These are phyloP conservation scores for Polyporus arcularius DNA, from an alignment of 768 basidiomycete species.

Conservation along the genomic window DNA sequence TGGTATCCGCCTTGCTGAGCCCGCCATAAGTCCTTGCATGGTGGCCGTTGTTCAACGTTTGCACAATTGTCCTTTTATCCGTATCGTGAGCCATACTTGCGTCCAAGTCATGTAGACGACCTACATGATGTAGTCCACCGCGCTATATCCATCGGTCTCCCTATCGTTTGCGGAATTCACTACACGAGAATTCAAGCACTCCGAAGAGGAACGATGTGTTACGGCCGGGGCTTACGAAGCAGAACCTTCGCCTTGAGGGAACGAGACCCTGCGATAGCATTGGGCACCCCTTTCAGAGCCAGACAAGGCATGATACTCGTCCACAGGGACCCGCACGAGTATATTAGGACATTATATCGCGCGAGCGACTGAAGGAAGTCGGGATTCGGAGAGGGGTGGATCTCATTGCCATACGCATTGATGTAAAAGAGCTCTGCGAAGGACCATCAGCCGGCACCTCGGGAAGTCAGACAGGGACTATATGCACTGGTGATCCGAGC, in stretches of 20 bases:
- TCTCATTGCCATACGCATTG: slow-evolving; percentile 88
- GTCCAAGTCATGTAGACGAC: slow-evolving; percentile 12
- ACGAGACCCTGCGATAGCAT: slow-evolving; percentile 72
- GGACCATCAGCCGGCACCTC: background rate
- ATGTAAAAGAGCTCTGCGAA: slow-evolving; percentile 77
- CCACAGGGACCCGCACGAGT: slow-evolving; percentile 94
- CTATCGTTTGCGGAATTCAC: slow-evolving; percentile 90
- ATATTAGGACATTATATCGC: slow-evolving; percentile 71
- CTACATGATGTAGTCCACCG: slow-evolving; percentile 80
- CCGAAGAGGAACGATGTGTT: background rate
- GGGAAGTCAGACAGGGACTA: no score
- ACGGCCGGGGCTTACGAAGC: slow-evolving; percentile 63
- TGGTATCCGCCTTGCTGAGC: slow-evolving; percentile 58
- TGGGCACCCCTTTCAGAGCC: slow-evolving; percentile 77
- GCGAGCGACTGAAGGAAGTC: slow-evolving; percentile 69
- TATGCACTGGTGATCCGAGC: slow-evolving; percentile 64
- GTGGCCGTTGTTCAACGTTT: slow-evolving; percentile 68
- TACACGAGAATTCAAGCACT: slow-evolving; percentile 31
- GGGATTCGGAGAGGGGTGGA: slow-evolving; percentile 86
- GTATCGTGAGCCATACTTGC: background rate
- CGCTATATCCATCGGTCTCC: slow-evolving; percentile 85
- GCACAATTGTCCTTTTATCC: slow-evolving; percentile 57
- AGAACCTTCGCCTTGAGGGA: slow-evolving; percentile 79
- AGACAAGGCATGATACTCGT: slow-evolving; percentile 95
- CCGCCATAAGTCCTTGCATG: slow-evolving; percentile 49